Conservation (phyloP, 2,329 filamentous ascomycete species). For the Chaetomium sp. region DNA sequence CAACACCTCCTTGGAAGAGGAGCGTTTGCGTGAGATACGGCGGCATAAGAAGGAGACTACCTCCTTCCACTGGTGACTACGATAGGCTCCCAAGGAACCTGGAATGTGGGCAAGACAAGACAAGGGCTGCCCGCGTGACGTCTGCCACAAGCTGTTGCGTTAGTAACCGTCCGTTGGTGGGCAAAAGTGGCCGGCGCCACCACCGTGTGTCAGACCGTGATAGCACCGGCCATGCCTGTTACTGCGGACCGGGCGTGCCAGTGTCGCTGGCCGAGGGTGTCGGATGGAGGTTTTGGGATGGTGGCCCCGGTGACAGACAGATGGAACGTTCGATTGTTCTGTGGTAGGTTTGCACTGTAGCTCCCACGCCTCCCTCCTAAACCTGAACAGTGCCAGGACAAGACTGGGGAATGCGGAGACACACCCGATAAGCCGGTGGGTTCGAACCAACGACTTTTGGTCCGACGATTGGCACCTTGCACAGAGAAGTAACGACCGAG, state of each 20-base stretch:
- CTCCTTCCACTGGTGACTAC: not conserved
- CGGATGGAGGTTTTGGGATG: not conserved
- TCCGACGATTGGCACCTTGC: not conserved
- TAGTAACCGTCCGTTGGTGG: too few relatives aligned
- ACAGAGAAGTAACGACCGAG: not conserved
- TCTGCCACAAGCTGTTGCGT: too few relatives aligned
- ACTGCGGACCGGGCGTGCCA: not conserved
- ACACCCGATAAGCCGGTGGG: not conserved
- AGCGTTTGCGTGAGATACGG: not conserved
- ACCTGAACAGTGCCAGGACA: not conserved
- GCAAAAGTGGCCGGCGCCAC: not conserved
- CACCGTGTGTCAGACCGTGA: not conserved
- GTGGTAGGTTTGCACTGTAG: not conserved
- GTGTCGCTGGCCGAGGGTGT: not conserved
- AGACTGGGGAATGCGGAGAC: not conserved
- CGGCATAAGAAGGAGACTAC: not conserved
- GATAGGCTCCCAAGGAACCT: not conserved
- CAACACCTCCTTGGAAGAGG: not conserved
- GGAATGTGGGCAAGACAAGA: not conserved
- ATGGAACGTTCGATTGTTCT: slow-evolving; percentile 10
- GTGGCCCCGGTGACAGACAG: slow-evolving; percentile 1
- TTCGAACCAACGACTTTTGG: not conserved
- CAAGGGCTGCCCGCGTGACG: too few relatives aligned
- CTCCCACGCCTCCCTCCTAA: too few relatives aligned
- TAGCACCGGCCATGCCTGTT: slow-evolving; percentile 6